These are phyloP conservation scores for Sindora glabra DNA, from an alignment of 306 rosid genomes.

Conservation along the genomic window DNA sequence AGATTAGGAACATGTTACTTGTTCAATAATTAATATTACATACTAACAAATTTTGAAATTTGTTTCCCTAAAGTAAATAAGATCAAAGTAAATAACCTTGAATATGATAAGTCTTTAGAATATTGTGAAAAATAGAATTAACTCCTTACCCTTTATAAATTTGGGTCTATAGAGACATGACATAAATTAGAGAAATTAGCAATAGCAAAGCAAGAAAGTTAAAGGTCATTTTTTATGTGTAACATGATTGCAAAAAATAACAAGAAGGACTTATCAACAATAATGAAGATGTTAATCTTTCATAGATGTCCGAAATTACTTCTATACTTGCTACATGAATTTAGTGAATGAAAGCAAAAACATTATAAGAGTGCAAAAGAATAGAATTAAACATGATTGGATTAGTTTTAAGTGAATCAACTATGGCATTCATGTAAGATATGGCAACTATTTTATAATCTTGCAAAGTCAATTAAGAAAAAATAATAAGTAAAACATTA, in stretches of 20 bases:
- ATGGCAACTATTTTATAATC: slow-evolving; percentile 60
- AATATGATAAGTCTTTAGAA: slow-evolving; percentile 57
- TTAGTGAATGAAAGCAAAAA: slow-evolving; percentile 5
- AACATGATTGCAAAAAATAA: slow-evolving; percentile 7
- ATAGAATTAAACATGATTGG: slow-evolving; percentile 61
- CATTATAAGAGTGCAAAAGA: too few species aligned
- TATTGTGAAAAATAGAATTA: slow-evolving; percentile 74
- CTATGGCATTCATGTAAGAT: slow-evolving; percentile 42
- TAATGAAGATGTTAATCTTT: background rate
- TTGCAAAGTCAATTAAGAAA: slow-evolving; percentile 32
- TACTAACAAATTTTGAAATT: slow-evolving; percentile 1
- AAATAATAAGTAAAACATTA: background rate
- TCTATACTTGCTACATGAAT: background rate
- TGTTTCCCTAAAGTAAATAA: background rate
- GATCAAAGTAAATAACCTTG: slow-evolving; percentile 44
- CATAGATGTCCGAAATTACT: background rate
- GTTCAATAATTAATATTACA: background rate
- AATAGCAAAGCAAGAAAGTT: background rate
- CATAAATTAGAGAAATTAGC: slow-evolving; percentile 15
- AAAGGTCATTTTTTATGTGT: background rate
- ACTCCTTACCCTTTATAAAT: slow-evolving; percentile 69
- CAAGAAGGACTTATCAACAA: background rate
- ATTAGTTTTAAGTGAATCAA: slow-evolving; percentile 45
- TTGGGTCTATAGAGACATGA: slow-evolving; percentile 51
- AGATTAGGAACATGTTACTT: slow-evolving; percentile 1